Conservation (phyloP, 345 rosid genomes). For the Salix udensis region DNA sequence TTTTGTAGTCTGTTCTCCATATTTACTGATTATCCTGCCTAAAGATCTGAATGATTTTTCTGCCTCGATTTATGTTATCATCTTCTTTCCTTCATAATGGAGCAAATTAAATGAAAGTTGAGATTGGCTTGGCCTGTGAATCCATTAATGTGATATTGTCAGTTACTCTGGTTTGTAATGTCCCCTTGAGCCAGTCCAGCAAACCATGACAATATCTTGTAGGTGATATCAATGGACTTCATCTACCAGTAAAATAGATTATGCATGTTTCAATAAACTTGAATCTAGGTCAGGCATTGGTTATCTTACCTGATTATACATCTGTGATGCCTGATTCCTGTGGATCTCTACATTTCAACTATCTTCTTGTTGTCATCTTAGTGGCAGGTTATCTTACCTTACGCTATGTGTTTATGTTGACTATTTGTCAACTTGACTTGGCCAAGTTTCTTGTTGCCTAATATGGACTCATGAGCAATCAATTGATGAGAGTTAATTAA, state of each 20-base stretch:
- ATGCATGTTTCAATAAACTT: no score
- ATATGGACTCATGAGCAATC: not conserved
- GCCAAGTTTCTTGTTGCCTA: not conserved
- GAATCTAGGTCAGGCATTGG: no score
- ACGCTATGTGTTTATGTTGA: no score
- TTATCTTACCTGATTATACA: no score
- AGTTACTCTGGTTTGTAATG: not conserved
- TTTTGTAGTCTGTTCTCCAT: no score
- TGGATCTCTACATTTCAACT: no score
- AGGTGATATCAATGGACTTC: not conserved
- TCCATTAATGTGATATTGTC: not conserved
- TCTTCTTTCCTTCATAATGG: not conserved
- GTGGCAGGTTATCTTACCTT: no score
- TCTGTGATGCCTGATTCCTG: no score
- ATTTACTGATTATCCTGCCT: not conserved
- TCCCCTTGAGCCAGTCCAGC: not conserved
- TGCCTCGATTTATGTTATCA: not conserved
- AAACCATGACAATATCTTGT: not conserved
- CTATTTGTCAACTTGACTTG: not conserved
- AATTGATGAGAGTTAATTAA: not conserved
- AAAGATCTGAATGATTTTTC: not conserved
- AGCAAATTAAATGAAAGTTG: not conserved
- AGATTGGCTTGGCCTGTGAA: not conserved
- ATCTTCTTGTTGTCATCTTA: no score
- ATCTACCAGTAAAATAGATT: not conserved